Conservation (phyloP, 495 filamentous ascomycete genomes). For the Neurospora sp. region DNA sequence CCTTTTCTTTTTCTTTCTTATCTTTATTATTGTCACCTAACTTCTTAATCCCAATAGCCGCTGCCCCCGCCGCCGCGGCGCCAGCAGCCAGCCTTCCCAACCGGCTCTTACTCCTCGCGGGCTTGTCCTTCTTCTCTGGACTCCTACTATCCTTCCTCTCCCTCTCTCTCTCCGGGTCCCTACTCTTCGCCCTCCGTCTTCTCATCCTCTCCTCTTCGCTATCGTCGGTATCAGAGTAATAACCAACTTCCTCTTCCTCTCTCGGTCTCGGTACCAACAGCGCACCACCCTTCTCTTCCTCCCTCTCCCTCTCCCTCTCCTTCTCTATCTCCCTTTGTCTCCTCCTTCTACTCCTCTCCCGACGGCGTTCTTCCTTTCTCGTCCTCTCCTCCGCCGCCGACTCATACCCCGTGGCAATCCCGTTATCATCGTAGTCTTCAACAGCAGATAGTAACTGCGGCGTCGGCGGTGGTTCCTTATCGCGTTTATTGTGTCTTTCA, state of each 20-base stretch:
- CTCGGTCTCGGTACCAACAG: not conserved
- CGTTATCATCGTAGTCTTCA: not conserved
- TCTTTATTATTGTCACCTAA: conserved; percentile 39
- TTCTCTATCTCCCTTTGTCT: conserved; percentile 6
- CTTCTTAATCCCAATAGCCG: conserved; percentile 70
- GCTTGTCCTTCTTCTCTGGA: conserved; percentile 32
- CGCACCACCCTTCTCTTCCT: not conserved
- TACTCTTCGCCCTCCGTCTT: conserved; percentile 31
- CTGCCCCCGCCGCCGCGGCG: conserved; percentile 59
- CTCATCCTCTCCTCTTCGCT: conserved; percentile 34
- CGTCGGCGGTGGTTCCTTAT: conserved; percentile 25
- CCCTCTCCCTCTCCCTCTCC: not conserved
- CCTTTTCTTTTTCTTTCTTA: conserved; percentile 10
- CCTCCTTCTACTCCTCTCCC: not conserved
- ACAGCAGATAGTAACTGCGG: not conserved
- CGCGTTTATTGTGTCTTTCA: not conserved
- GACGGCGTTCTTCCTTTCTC: conserved; percentile 8
- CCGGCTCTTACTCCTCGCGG: conserved; percentile 45
- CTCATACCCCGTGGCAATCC: conserved; percentile 15
- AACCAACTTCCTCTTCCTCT: conserved; percentile 1
- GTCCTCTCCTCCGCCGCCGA: conserved; percentile 22
- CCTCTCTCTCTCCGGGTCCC: conserved; percentile 21
- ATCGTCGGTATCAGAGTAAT: conserved; percentile 11
- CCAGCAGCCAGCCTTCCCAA: conserved; percentile 57
- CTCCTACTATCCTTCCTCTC: conserved; percentile 16